phyloP scores from a whole-genome alignment of 768 basidiomycete genomes.

The Rhodotorula toruloides region DNA sequence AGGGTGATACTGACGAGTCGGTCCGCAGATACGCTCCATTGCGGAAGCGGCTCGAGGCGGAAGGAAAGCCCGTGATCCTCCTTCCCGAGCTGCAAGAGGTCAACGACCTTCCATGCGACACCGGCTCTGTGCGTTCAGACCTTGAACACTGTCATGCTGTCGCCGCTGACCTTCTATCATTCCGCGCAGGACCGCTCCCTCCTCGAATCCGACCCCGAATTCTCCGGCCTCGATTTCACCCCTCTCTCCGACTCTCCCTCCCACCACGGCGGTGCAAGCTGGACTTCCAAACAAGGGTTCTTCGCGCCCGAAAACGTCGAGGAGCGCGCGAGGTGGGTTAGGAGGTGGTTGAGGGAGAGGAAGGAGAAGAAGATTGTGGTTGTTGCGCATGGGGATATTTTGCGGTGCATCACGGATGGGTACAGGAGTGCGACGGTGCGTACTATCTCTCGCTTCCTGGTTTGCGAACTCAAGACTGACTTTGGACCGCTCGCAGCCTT shows the following conservation, averaged over 20 bases:
- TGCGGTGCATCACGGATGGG: constrained; percentile 41
- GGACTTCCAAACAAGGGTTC: constrained; percentile 45
- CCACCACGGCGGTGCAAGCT: constrained; percentile 23
- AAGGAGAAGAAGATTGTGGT: constrained; percentile 46
- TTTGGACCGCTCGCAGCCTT: constrained; percentile 39
- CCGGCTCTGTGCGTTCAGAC: constrained; percentile 14
- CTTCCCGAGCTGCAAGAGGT: constrained; percentile 45
- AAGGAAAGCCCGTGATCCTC: constrained; percentile 43
- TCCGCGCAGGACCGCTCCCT: not conserved
- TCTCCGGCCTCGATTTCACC: constrained; percentile 43
- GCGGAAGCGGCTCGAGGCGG: constrained; percentile 36
- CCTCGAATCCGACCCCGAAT: constrained; percentile 41
- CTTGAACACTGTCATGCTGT: not conserved
- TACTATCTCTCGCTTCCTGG: not conserved
- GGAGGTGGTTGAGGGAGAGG: constrained; percentile 44
- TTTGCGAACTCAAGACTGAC: not conserved
- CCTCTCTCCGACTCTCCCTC: constrained; percentile 8
- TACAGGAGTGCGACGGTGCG: constrained; percentile 13
- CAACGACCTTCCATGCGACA: constrained; percentile 39
- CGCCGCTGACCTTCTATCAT: not conserved
- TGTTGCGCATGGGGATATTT: constrained; percentile 46
- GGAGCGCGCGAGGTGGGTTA: constrained; percentile 37
- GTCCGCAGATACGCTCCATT: constrained; percentile 40
- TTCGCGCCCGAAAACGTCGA: constrained; percentile 7
- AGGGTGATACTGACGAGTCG: not conserved